Conservation (phyloP, 2,329 filamentous ascomycete genomes). For the Aspergillus cejpii region DNA sequence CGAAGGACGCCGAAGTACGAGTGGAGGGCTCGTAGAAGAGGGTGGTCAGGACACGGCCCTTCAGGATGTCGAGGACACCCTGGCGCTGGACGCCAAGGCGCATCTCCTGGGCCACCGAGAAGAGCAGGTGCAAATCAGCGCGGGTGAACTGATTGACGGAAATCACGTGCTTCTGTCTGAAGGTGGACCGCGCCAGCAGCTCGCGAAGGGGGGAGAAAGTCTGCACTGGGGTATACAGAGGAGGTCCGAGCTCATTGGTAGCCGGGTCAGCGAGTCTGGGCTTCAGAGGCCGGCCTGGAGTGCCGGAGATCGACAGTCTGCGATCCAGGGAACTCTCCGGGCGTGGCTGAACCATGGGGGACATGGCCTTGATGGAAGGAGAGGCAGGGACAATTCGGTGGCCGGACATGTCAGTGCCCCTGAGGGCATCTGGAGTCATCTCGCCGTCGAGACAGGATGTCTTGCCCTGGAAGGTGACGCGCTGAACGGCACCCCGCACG, state of each 20-base stretch:
- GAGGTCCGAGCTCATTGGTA: slow-evolving; percentile 35
- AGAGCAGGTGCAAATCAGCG: slow-evolving; percentile 82
- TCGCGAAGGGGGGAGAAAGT: slow-evolving; percentile 56
- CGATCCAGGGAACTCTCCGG: slow-evolving; percentile 35
- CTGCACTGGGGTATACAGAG: slow-evolving; percentile 44
- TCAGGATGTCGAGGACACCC: slow-evolving; percentile 79
- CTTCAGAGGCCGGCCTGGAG: slow-evolving; percentile 33
- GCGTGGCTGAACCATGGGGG: slow-evolving; percentile 36
- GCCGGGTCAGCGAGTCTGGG: slow-evolving; percentile 21
- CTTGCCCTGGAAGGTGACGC: slow-evolving; percentile 67
- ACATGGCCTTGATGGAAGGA: slow-evolving; percentile 50
- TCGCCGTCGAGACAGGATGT: slow-evolving; percentile 70
- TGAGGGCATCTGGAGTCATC: slow-evolving; percentile 49
- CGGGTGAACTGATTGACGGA: slow-evolving; percentile 88
- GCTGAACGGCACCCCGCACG: slow-evolving; percentile 64
- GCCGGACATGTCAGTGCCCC: slow-evolving; percentile 69
- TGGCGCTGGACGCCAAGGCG: slow-evolving; percentile 87
- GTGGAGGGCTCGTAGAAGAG: slow-evolving; percentile 99
- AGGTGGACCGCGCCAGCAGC: slow-evolving; percentile 70
- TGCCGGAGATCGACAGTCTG: slow-evolving; percentile 34
- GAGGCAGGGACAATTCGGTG: slow-evolving; percentile 51
- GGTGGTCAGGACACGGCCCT: slow-evolving; percentile 77
- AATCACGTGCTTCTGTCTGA: slow-evolving; percentile 83
- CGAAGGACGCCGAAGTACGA: slow-evolving; percentile 89
- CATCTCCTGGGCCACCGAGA: slow-evolving; percentile 98